Evolutionary conservation across 768 basidiomycete genomes (phyloP).

Genomic region (Podaxis sp.): DNA sequence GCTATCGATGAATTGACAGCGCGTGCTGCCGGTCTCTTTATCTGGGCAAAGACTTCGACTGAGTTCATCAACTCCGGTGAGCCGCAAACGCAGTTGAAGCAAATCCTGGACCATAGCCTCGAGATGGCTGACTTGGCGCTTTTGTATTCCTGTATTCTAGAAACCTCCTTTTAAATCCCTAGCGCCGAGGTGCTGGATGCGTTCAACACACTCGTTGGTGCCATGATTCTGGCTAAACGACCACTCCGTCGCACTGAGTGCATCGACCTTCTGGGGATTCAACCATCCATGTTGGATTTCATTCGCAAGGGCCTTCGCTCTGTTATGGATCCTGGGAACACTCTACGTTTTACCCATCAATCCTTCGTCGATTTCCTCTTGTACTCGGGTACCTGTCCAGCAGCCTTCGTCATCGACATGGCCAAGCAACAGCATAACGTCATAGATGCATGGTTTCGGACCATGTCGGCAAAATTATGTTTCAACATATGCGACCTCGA

Average conservation of each 20-base stretch:
- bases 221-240: conserved; percentile 18
- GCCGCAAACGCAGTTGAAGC: conserved; percentile 11
- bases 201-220: conserved; percentile 17
- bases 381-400: conserved; percentile 11
- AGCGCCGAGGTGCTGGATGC: conserved; percentile 8
- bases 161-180: conserved; percentile 14
- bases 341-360: conserved; percentile 19
- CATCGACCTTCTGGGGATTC: conserved; percentile 10
- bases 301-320: conserved; percentile 18
- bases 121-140: conserved; percentile 14
- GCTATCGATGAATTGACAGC: conserved; percentile 17
- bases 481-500: conserved; percentile 32
- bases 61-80: conserved; percentile 17
- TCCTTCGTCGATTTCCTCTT: conserved; percentile 25
- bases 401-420: conserved; percentile 15
- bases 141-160: conserved; percentile 15
- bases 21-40: conserved; percentile 25
- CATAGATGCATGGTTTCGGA: conserved; percentile 16
- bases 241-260: conserved; percentile 15
- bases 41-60: conserved; percentile 23
- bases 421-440: conserved; percentile 17
- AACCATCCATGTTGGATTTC: conserved; percentile 15
- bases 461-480: conserved; percentile 24
- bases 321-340: conserved; percentile 13
- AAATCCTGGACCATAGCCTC: conserved; percentile 10